These are phyloP conservation scores for Paecilomyces niveus DNA, from an alignment of 2,329 filamentous ascomycete species.

Conservation along the genomic window DNA sequence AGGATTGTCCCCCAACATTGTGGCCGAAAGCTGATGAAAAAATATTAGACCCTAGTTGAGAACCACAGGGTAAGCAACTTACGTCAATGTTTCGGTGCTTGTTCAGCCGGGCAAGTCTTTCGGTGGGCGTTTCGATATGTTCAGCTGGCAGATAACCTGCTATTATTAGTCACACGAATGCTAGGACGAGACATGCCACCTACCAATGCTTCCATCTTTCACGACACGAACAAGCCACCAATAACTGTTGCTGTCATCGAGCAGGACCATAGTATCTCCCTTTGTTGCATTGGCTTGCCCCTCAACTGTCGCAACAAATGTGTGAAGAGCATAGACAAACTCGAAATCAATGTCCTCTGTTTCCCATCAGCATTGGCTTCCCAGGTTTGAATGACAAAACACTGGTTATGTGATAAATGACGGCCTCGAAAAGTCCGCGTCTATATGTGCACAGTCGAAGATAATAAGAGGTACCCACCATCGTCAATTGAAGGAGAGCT, in stretches of 20 bases:
- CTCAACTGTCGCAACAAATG: slow-evolving; percentile 95
- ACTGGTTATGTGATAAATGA: slow-evolving; percentile 24
- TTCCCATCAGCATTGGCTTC: slow-evolving; percentile 77
- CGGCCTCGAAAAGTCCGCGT: neutral
- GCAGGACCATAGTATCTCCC: slow-evolving; percentile 95
- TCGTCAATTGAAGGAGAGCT: slow-evolving; percentile 98
- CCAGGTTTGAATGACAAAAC: slow-evolving; percentile 67
- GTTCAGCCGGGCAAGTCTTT: slow-evolving; percentile 85
- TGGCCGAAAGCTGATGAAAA: slow-evolving; percentile 53
- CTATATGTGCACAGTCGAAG: slow-evolving; percentile 35
- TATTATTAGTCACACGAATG: slow-evolving; percentile 38
- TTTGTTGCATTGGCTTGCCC: slow-evolving; percentile 98
- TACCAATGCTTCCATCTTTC: slow-evolving; percentile 91
- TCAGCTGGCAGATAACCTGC: slow-evolving; percentile 91
- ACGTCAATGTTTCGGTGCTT: slow-evolving; percentile 98
- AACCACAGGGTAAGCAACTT: slow-evolving; percentile 31
- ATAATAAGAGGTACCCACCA: slow-evolving; percentile 66
- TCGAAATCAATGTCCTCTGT: slow-evolving; percentile 99
- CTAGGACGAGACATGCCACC: slow-evolving; percentile 15
- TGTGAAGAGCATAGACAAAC: slow-evolving; percentile 96
- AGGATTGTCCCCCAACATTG: slow-evolving; percentile 64
- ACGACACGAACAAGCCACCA: slow-evolving; percentile 98
- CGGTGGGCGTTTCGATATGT: slow-evolving; percentile 96
- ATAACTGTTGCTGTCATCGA: slow-evolving; percentile 98
- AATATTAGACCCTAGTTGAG: slow-evolving; percentile 11